Evolutionary conservation across 192 early-diverging fungal genomes (phyloP).

Genomic region (Phlyctochytrium planicorne): DNA sequence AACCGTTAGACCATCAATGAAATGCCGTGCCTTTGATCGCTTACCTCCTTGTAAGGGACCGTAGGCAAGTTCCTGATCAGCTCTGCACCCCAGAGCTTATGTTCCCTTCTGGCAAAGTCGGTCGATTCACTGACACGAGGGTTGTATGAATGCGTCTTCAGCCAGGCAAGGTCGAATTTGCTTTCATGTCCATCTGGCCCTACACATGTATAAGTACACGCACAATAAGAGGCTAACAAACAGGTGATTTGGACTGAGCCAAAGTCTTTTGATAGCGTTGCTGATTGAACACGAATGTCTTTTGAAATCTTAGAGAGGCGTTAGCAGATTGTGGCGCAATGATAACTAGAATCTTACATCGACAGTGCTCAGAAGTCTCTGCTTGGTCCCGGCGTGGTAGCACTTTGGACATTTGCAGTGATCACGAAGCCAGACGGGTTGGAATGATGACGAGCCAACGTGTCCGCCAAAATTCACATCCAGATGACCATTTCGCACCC

Average conservation of each 20-base stretch:
- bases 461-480: background rate
- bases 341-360: background rate
- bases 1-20: background rate
- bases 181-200: constrained; percentile 58
- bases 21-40: no score
- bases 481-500: no score
- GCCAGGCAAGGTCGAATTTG: constrained; percentile 60
- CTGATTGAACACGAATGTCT: constrained; percentile 33
- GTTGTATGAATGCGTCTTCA: constrained; percentile 63
- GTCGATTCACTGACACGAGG: constrained; percentile 43
- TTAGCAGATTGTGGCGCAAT: constrained; percentile 50
- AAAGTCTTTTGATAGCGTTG: constrained; percentile 1
- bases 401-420: constrained; percentile 79
- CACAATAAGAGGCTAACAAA: constrained; percentile 8
- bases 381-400: constrained; percentile 74
- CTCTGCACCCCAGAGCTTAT: constrained; percentile 39
- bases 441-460: constrained; percentile 7
- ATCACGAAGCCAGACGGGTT: constrained; percentile 80
- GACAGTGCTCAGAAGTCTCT: constrained; percentile 71
- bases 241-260: constrained; percentile 21
- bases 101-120: background rate
- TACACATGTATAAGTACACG: background rate
- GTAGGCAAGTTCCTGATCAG: constrained; percentile 41
- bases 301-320: constrained; percentile 31
- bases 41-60: constrained; percentile 61